Base-by-base conservation (phyloP, 306 rosid genomes). In the Clitoria ternatea region DNA sequence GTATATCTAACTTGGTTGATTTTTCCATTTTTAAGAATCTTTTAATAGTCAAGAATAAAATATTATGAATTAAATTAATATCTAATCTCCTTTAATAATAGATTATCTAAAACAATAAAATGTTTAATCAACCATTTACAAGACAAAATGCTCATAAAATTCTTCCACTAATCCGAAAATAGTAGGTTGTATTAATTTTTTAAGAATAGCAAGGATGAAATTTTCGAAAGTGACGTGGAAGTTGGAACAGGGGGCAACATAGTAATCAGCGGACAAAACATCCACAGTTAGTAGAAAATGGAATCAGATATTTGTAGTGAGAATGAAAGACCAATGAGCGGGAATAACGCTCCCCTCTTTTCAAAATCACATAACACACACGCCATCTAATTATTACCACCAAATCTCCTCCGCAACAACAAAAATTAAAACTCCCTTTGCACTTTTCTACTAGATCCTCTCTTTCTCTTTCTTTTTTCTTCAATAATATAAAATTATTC, bases 261-360 rank as follows among this genome's bases (percentile, higher is more conserved):
- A 24, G 24, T 40, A 64, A 64, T 30, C 0, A 24, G 2, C 48
- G 14, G 70, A 73, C 77, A 73, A 36, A 39, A 29, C 47, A 72
- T 1, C 0, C 30, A 39, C 45, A 72, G 26, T 23, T 44, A 53
- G 7, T 35, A 42, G 2, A 13, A 62, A 72, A 50, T n/a, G 4
- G 63, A 48, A 61, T 35, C 22, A 61, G 78, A 53, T 63, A 1
- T 66, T 66, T 66, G 72, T 47, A 29, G 45, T 5, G 61, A 67
- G 61, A 73, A 15, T 6, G 33, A 59, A 42, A 30, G 61, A 74
- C 67, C 73, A 71, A 57, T 52, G 77, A 86, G 87, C 90, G 89
- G 85, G 90, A 85, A 83, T 83, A 66, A 68, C 84, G 81, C 85
- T 22, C 61, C 56, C 75, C 24, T 37, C 55, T 19, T 83, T 88